Evolutionary conservation across 129 eudicot species (phyloP), one percentile per base, ranked within the genome.

Genomic region (Deinandra increscens): DNA sequence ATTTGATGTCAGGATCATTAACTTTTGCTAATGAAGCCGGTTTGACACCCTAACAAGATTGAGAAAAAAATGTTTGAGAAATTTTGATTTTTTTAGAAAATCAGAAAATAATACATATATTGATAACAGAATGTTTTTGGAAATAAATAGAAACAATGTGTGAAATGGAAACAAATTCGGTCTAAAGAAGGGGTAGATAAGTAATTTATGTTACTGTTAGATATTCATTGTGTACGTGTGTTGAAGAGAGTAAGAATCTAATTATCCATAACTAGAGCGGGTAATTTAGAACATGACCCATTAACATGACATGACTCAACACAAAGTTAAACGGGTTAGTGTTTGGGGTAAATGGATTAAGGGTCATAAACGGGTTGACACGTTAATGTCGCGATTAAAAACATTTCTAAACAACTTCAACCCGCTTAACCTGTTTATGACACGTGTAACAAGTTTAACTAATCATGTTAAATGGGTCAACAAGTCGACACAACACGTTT

Each of bases 21-120:
- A 90, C 99, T 76, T 90, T 90, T 48, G 68, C 82, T 71, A 94
- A 77, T 17, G 99, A 83, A 39, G 96, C 93, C 17, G 99, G 99
- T 78, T 86, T 94, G 63, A 87, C 78, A 66, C 99, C 99, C 99
- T 94, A 73, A 61, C 48, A 50, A 69, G 75, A 54, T 65, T 64
- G 55, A 77, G 36, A 33, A 53, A n/a, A 60, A 34, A 29, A 23
- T 13, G 66, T 15, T 34, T 7, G 45, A 60, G 22, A 60, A n/a
- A 34, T 60, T 60, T 23, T 60, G 13, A 8, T 9, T 34, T 15
- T 36, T 60, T 36, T 34, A n/a, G 45, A 60, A 60, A 34, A 7
- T 36, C 34, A n/a, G 45, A 60, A 60, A 34, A 7, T 7, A 7
- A 60, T 15, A 34, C n/a, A 60, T n/a, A 31, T n/a, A 6, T 59